These are phyloP conservation scores for Dictyostelium intermedium DNA, from an alignment of 78 protist species.

Conservation along the genomic window DNA sequence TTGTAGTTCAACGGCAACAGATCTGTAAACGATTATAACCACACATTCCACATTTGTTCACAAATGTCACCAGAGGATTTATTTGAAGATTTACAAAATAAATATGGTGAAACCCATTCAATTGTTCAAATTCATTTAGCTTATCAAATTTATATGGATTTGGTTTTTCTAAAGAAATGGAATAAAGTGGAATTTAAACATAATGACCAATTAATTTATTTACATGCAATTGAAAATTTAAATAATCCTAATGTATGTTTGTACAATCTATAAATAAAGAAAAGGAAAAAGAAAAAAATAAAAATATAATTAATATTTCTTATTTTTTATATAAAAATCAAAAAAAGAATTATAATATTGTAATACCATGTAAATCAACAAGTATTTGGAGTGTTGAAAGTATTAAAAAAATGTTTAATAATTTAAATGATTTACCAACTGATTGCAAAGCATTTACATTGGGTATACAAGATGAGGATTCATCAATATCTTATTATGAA, in stretches of 20 bases:
- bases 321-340: too few species aligned
- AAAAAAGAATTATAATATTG: slow-evolving; percentile 3
- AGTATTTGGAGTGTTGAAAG: neutral
- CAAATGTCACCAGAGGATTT: neutral
- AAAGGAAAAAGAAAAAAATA: neutral
- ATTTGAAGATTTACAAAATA: neutral
- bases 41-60: neutral
- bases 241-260: neutral
- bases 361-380: slow-evolving; percentile 11
- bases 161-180: slow-evolving; percentile 13
- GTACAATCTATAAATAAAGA: neutral
- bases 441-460: neutral
- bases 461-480: slow-evolving; percentile 6
- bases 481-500: slow-evolving; percentile 9
- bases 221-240: neutral
- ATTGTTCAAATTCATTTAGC: slow-evolving; percentile 18
- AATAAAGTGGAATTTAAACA: neutral
- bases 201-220: neutral
- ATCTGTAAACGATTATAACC: neutral
- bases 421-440: neutral
- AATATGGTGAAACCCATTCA: neutral
- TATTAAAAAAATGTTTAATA: neutral
- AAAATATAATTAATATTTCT: neutral
- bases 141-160: slow-evolving; percentile 22
- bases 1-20: neutral